Conservation (phyloP, 1,284 basidiomycete genomes). For the Fomitopsis pinicola region DNA sequence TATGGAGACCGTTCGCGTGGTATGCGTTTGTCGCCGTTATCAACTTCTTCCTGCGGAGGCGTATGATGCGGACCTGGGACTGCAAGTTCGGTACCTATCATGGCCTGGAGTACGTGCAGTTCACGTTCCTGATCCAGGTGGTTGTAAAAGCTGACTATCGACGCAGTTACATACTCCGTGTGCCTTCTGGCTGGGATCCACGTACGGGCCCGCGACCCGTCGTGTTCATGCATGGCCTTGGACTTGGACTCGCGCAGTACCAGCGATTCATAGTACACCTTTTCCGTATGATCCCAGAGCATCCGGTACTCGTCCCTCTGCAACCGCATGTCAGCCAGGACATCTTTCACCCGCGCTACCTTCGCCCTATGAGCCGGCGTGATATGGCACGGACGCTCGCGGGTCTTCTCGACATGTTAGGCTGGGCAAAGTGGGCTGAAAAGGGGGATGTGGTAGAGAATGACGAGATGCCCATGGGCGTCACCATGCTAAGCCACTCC, state of each 20-base stretch:
- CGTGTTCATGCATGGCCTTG: slow-evolving; percentile 85
- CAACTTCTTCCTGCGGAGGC: slow-evolving; percentile 47
- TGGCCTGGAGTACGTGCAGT: slow-evolving; percentile 54
- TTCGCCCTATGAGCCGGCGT: slow-evolving; percentile 63
- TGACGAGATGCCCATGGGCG: slow-evolving; percentile 37
- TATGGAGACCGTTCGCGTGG: slow-evolving; percentile 67
- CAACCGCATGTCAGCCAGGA: slow-evolving; percentile 86
- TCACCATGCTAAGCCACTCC: slow-evolving; percentile 83
- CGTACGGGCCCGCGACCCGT: slow-evolving; percentile 58
- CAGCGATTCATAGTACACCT: slow-evolving; percentile 46
- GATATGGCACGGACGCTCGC: slow-evolving; percentile 61
- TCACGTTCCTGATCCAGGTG: background rate
- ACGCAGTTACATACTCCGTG: slow-evolving; percentile 67
- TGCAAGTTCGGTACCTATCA: slow-evolving; percentile 48
- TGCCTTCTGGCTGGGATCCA: slow-evolving; percentile 64
- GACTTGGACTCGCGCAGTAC: slow-evolving; percentile 76
- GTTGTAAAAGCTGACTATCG: background rate
- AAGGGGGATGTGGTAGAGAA: slow-evolving; percentile 14
- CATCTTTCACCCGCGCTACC: slow-evolving; percentile 71
- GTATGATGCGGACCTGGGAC: slow-evolving; percentile 43
- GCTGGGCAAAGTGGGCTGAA: slow-evolving; percentile 48
- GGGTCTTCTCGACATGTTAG: slow-evolving; percentile 54
- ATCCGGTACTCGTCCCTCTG: slow-evolving; percentile 75
- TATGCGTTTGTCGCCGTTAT: slow-evolving; percentile 58
- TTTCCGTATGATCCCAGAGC: slow-evolving; percentile 51